Percentiles rank a stretch among this genome's conserved stretches.
These are phyloP conservation scores for Adansonia rubrostipa DNA, from an alignment of 441 rosid species.

Conservation along the genomic window DNA sequence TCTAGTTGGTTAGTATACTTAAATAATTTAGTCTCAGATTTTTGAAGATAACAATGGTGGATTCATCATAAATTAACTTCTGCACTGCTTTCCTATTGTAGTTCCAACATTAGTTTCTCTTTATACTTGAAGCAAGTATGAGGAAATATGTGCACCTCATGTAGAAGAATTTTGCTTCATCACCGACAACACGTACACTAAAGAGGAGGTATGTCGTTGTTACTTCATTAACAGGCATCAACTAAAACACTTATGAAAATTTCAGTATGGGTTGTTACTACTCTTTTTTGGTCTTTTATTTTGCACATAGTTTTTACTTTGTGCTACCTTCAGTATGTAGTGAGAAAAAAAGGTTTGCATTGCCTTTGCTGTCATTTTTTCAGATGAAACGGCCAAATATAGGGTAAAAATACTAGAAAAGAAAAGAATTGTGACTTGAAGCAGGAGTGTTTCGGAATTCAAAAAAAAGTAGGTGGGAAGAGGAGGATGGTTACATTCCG, in stretches of 20 bases:
- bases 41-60: neutral
- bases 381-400: too few relatives aligned
- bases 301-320: neutral
- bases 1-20: too few relatives aligned
- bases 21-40: too few relatives aligned
- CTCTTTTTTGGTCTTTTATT: neutral
- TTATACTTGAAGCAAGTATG: constrained; percentile 55
- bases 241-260: constrained; percentile 1
- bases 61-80: constrained; percentile 11
- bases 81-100: neutral
- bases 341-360: too few relatives aligned
- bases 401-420: too few relatives aligned
- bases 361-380: too few relatives aligned
- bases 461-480: too few relatives aligned
- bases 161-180: constrained; percentile 76
- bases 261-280: neutral
- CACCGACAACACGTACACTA: constrained; percentile 69
- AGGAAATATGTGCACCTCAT: constrained; percentile 71
- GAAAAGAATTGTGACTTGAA: too few relatives aligned
- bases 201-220: constrained; percentile 54
- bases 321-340: neutral
- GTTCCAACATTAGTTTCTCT: constrained; percentile 20
- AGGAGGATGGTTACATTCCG: too few relatives aligned
- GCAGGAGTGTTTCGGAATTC: too few relatives aligned
- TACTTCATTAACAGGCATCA: constrained; percentile 8